phyloP scores from a whole-genome alignment of 441 rosid genomes.

The Breynia disticha region DNA sequence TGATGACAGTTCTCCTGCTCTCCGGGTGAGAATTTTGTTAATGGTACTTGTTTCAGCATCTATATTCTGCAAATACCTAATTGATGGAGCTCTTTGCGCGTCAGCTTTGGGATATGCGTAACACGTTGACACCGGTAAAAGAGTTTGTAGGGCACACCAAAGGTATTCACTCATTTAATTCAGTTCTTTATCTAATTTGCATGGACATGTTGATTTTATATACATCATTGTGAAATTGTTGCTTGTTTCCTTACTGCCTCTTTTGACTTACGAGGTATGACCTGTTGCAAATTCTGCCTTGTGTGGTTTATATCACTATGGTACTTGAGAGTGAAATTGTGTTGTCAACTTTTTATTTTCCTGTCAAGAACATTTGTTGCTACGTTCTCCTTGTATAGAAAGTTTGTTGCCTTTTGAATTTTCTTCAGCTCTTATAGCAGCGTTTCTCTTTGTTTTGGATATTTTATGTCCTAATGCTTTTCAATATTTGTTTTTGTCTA shows the following conservation, averaged over 20 bases:
- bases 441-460: neutral
- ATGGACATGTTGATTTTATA: neutral
- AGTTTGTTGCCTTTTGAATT: neutral
- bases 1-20: conserved; percentile 74
- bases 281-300: neutral
- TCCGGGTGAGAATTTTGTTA: conserved; percentile 46
- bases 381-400: no score
- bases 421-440: neutral
- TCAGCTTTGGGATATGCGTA: conserved; percentile 99
- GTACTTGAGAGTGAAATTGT: neutral
- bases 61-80: conserved; percentile 3
- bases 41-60: conserved; percentile 5
- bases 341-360: neutral
- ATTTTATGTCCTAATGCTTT: neutral
- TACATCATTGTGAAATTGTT: neutral
- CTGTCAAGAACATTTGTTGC: no score
- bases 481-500: neutral
- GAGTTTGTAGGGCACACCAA: conserved; percentile 85
- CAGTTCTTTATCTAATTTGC: neutral
- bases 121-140: conserved; percentile 72
- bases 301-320: neutral
- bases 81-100: conserved; percentile 14
- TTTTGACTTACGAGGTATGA: neutral
- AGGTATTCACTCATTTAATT: conserved; percentile 37
- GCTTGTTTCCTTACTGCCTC: neutral